Conservation (phyloP, 805 yeast species). For the Pichia deserticola region DNA sequence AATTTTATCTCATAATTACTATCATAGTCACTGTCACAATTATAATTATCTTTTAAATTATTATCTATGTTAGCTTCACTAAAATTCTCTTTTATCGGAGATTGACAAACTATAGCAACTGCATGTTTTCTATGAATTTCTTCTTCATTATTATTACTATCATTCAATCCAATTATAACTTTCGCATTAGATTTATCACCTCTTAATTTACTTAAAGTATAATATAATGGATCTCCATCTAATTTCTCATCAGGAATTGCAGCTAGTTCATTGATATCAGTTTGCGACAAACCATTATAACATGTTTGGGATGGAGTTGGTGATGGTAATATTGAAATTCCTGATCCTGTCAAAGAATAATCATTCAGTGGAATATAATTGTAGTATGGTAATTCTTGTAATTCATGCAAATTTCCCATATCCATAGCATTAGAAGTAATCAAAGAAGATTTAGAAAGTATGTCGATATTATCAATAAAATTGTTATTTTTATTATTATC, state of each 20-base stretch:
- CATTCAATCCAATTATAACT: constrained; percentile 23
- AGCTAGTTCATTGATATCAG: constrained; percentile 68
- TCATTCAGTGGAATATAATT: constrained; percentile 1
- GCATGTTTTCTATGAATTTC: constrained; percentile 13
- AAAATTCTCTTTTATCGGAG: constrained; percentile 6
- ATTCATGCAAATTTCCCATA: not conserved
- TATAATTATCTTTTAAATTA: constrained; percentile 10
- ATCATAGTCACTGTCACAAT: constrained; percentile 14
- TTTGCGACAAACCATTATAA: constrained; percentile 43
- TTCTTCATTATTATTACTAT: constrained; percentile 7
- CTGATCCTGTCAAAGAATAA: constrained; percentile 10
- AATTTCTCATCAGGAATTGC: constrained; percentile 75
- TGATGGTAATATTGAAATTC: constrained; percentile 27
- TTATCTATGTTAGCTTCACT: not conserved
- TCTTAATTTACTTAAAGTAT: constrained; percentile 71
- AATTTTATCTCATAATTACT: constrained; percentile 25
- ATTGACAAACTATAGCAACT: constrained; percentile 13
- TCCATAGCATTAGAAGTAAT: not conserved
- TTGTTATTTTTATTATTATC: too few species aligned
- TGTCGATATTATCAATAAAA: too few species aligned
- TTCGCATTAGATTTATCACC: constrained; percentile 38
- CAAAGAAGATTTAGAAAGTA: not conserved
- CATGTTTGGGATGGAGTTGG: constrained; percentile 29
- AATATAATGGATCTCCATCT: constrained; percentile 61
- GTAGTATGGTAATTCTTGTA: constrained; percentile 13